Base-by-base conservation (phyloP, 495 filamentous ascomycete species). In the Oidiodendron maius region DNA sequence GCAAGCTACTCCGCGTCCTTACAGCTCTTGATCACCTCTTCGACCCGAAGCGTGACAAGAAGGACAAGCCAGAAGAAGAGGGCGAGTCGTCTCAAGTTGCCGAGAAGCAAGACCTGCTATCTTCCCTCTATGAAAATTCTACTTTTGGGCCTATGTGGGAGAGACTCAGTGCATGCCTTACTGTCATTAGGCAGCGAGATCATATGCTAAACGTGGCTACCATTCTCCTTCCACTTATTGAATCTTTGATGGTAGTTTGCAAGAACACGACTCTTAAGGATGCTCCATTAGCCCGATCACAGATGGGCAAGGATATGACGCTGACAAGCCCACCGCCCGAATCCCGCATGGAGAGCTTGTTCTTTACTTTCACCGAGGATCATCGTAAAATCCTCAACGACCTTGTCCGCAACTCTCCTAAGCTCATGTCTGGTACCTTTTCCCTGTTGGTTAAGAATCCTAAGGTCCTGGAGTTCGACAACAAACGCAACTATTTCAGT, bases 401-500 rank as follows among this genome's bases (percentile, higher is more conserved):
- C 59, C 83, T 99, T 49, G 94, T 99, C 51, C 86, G 93, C 28
- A 86, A 94, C 53, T 97, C 93, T 52, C 93, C 93, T 24, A 91
- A 95, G 58, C 79, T 99, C 52, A 99, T 99, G 93, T 96, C 91
- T 53, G 93, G 91, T 35, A 94, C 90, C 12, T 96, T 99, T 67
- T 90, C 91, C 6, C 72, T 96, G 30, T 71, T 99, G 22, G 91
- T 96, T 53, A 96, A 95, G 71, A 99, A 99, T 59, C 94, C 93
- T 38, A 97, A 96, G 76, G 93, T 99, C 12, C 68, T 99, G 39
- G 93, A 99, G 57, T 99, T 99, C 59, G 93, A 99, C 64, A 99
- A 97, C 70, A 99, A 99, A 76, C 91, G 94, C 57, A 96, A 94
- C 64, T 99, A 93, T 76, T 99, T 99, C 72, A 96, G 78, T 64